Conservation (phyloP, 2,329 filamentous ascomycete genomes). For the Sporothrix phasma region DNA sequence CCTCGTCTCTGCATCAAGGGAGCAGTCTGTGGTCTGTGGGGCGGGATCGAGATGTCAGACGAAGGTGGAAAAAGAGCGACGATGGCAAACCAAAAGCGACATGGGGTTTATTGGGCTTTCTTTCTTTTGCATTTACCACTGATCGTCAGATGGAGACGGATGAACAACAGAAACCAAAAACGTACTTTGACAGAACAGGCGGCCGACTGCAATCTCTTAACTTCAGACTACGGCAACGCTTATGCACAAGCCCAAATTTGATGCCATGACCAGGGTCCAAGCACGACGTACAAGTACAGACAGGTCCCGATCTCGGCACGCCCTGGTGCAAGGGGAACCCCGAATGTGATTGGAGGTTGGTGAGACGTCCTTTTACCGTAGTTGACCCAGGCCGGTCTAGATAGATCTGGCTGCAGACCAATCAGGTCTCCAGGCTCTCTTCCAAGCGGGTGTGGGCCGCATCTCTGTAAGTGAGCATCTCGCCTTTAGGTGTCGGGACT, state of each 20-base stretch:
- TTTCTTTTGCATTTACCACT: not conserved
- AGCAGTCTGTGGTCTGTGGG: not conserved
- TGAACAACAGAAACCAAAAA: not conserved
- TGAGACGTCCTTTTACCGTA: too few species aligned
- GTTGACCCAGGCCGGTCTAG: too few species aligned
- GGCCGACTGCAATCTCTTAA: too few species aligned
- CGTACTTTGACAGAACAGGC: too few species aligned
- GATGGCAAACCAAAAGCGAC: not conserved
- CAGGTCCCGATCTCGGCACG: not conserved
- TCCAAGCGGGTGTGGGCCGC: too few species aligned
- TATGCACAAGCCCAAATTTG: conserved; percentile 2
- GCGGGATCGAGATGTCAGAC: not conserved
- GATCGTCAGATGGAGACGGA: not conserved
- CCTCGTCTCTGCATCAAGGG: not conserved
- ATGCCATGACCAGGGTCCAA: too few species aligned
- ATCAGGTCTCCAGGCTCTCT: too few species aligned
- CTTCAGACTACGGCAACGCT: not conserved
- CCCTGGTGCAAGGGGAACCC: not conserved
- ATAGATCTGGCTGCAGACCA: too few species aligned
- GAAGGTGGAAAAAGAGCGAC: not conserved
- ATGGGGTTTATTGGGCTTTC: not conserved
- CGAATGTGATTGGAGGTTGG: not conserved
- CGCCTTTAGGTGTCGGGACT: too few species aligned
- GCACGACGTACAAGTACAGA: too few species aligned
- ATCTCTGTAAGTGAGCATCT: too few species aligned